Evolutionary conservation across 1,284 basidiomycete genomes (phyloP), one percentile per base, ranked within the genome.

Genomic region (Rhodotorula glutinis): DNA sequence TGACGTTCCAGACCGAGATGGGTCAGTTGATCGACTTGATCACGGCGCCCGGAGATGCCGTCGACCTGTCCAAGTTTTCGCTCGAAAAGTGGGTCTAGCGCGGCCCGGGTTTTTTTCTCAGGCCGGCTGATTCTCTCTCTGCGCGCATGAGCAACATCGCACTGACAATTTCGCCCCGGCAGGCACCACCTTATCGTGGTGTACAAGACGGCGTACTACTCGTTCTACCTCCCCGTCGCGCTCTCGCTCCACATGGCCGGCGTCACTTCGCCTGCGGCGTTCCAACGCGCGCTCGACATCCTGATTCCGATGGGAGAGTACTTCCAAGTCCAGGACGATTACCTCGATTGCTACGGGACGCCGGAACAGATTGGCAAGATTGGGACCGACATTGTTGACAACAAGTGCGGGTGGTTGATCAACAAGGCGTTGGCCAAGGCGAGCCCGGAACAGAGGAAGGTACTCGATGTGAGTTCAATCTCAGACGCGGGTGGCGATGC

Each of bases 251-350:
- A 87, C 78, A 82, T 85, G 79, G 76, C 84, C 73, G 86, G 86
- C 63, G 85, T 96, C 75, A 86, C 87, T 16, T 83, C 86, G 70
- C 80, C 85, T 43, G 80, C 84, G 19, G 87, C 90, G 8, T 98
- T 92, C 83, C 84, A 88, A 65, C 80, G 86, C 71, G 90, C 95
- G 0, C 83, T 88, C 60, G 85, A 86, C 58, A 95, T 98, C 77
- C 86, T 98, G 57, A 82, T 98, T 62, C 92, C 91, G 14, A 85
- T 98, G 69, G 95, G 96, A 66, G 93, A 96, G 80, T 98, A 98
- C 82, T 98, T 98, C 87, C 95, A 98, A 82, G 86, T 96, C 58
- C 95, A 98, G 80, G 95, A 98, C 80, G 96, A 98, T 80, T 98
- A 89, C 81, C 86, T 98, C 73, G 95, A 98, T 81, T 96, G 88